Conservation (phyloP, 2,329 filamentous ascomycete genomes). For the Amylocarpus encephaloides region DNA sequence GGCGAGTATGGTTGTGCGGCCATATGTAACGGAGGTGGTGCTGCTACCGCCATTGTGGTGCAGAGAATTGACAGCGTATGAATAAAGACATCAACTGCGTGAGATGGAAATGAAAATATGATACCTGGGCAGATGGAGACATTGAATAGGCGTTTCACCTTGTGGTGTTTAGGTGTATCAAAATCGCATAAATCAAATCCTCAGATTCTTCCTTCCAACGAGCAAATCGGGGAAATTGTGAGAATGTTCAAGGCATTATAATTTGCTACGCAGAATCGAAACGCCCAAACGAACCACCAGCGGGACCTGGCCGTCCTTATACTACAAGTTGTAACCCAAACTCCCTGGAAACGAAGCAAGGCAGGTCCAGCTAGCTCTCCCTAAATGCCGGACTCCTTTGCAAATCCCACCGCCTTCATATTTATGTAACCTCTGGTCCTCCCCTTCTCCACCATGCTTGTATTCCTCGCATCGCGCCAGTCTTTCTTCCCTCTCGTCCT, state of each 20-base stretch:
- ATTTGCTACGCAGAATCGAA: not conserved
- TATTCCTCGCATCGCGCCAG: not conserved
- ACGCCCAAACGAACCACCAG: not conserved
- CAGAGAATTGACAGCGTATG: conserved; percentile 59
- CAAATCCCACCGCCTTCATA: too few relatives aligned
- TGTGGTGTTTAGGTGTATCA: too few relatives aligned
- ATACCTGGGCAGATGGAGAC: not conserved
- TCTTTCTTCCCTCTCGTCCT: not conserved
- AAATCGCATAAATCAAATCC: too few relatives aligned
- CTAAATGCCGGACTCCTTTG: too few relatives aligned
- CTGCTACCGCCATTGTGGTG: conserved; percentile 84
- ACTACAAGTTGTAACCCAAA: not conserved
- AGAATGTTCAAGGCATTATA: too few relatives aligned
- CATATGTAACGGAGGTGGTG: conserved; percentile 95
- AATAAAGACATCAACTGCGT: not conserved
- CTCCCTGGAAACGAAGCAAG: too few relatives aligned
- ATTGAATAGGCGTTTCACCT: not conserved
- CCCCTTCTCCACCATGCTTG: not conserved
- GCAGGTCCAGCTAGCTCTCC: too few relatives aligned
- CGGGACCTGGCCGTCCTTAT: not conserved
- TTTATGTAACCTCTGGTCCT: not conserved
- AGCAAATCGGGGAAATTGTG: too few relatives aligned
- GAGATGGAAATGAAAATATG: not conserved
- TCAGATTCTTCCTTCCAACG: too few relatives aligned
- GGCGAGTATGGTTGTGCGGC: conserved; percentile 93